Conservation (phyloP, 2,329 filamentous ascomycete genomes). For the Alternaria hordeiaustralica region DNA sequence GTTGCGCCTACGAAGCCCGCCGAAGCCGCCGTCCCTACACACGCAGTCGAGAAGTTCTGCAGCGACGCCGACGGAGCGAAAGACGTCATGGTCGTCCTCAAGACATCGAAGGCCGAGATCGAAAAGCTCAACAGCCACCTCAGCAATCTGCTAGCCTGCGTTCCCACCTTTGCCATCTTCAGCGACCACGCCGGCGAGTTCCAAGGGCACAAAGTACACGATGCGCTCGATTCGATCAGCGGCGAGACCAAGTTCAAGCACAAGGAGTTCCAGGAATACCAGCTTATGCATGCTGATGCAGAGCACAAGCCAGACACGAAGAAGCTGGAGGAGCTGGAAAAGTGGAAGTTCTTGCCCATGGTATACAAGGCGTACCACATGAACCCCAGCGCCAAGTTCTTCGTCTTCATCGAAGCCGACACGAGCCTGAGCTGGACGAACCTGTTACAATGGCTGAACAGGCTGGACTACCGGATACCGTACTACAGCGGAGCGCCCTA, state of each 20-base stretch:
- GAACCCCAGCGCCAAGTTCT: slow-evolving; percentile 36
- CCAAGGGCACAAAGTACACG: slow-evolving; percentile 57
- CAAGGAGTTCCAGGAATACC: slow-evolving; percentile 61
- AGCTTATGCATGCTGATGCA: slow-evolving; percentile 53
- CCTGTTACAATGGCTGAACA: slow-evolving; percentile 48
- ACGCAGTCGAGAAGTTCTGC: slow-evolving; percentile 24
- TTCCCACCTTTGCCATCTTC: slow-evolving; percentile 63
- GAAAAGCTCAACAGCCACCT: slow-evolving; percentile 63
- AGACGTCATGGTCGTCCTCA: slow-evolving; percentile 63
- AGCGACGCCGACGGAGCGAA: slow-evolving; percentile 46
- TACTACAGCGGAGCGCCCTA: slow-evolving; percentile 52
- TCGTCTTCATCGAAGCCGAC: slow-evolving; percentile 46
- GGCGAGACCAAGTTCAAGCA: slow-evolving; percentile 43
- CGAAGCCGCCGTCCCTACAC: slow-evolving; percentile 1
- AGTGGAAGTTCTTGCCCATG: slow-evolving; percentile 66
- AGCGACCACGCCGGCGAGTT: slow-evolving; percentile 64
- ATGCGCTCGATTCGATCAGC: slow-evolving; percentile 56
- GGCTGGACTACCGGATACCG: slow-evolving; percentile 50
- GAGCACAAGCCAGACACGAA: slow-evolving; percentile 49
- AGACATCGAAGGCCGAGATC: slow-evolving; percentile 65
- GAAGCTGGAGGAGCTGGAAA: slow-evolving; percentile 60
- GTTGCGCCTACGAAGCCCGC: neutral
- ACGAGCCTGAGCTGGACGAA: slow-evolving; percentile 47
- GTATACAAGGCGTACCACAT: slow-evolving; percentile 56
- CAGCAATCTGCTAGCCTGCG: slow-evolving; percentile 61